Evolutionary conservation across 352 stramenopile genomes (phyloP), one percentile per base, ranked within the genome.

Genomic region (Saprolegnia diclina): DNA sequence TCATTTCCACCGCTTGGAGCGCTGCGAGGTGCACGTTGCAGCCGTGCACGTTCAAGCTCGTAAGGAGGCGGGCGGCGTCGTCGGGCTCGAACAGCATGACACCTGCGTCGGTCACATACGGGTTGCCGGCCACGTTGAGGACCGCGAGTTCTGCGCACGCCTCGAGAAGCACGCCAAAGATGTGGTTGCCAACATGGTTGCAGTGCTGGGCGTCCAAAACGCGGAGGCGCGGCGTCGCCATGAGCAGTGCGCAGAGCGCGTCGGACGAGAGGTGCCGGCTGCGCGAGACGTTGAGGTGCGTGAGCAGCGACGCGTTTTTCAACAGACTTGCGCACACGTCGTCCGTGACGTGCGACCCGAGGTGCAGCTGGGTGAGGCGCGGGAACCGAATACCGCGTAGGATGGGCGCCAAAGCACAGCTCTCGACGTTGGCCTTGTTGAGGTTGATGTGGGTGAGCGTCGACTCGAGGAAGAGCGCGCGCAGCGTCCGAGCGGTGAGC

Each of bases 201-300:
- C 85, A 93, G 73, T 76, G 90, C 65, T 90, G 80, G 14, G 91
- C 72, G 16, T 93, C 82, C 3, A 93, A 74, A 13, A 71, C 44
- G 0, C 75, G 73, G 7, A 93, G 72, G 14, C 72, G 63, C 0
- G 56, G 29, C 45, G 82, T 89, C 0, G 65, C 59, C 35, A 42
- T 62, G 1, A 80, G 73, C 14, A 91, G 67, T 10, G 38, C 46
- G n/a, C 87, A 67, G 46, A 93, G 88, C 35, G 79, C 88, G 19
- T 53, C 24, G 40, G 79, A 66, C 0, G 78, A 83, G 67, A 93
- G 90, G 54, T 91, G 90, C n/a, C 85, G 79, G 63, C 82, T 91
- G 13, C 83, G 82, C 64, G 80, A 82, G 18, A 93, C 81, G 6
- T 79, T 76, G 48, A 93, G 72, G 13, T 44, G 37, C 19, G 71